Percentiles rank a stretch among this genome's conserved stretches.
phyloP scores from a whole-genome alignment of 2,329 filamentous ascomycete genomes.

The Lachnellula subtilissima region DNA sequence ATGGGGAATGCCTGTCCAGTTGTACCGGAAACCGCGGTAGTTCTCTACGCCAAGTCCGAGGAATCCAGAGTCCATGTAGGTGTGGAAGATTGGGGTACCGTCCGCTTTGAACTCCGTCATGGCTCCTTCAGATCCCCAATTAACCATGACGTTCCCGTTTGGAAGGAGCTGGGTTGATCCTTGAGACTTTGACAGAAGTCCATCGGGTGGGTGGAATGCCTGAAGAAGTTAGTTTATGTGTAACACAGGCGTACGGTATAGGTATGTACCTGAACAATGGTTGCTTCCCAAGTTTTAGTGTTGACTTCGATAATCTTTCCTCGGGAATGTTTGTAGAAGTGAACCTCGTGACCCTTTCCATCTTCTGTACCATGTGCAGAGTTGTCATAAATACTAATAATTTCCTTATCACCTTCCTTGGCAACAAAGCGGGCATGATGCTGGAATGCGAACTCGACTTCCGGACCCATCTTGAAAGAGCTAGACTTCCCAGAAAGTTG shows the following conservation, averaged over 20 bases:
- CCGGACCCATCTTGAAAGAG: slow-evolving; percentile 37
- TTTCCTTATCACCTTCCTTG: slow-evolving; percentile 9
- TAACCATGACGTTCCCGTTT: slow-evolving; percentile 23
- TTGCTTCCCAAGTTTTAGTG: slow-evolving; percentile 14
- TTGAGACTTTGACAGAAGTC: slow-evolving; percentile 20
- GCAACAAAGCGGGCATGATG: slow-evolving; percentile 42
- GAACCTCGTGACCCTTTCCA: slow-evolving; percentile 10
- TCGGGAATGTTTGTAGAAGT: slow-evolving; percentile 12
- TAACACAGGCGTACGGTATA: no score
- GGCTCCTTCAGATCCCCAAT: slow-evolving; percentile 21
- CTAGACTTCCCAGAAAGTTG: slow-evolving; percentile 41
- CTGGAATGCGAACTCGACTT: slow-evolving; percentile 46
- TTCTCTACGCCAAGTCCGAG: slow-evolving; percentile 31
- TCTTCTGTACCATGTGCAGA: slow-evolving; percentile 12
- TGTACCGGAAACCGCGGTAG: slow-evolving; percentile 36
- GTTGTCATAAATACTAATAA: slow-evolving; percentile 26
- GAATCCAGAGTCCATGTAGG: slow-evolving; percentile 34
- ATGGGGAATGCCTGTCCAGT: slow-evolving; percentile 36
- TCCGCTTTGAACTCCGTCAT: slow-evolving; percentile 26
- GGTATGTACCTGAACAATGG: slow-evolving; percentile 2
- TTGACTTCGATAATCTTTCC: slow-evolving; percentile 24
- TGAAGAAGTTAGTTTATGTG: not conserved
- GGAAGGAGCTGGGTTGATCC: slow-evolving; percentile 22
- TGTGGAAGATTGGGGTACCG: slow-evolving; percentile 35
- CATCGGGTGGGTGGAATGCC: slow-evolving; percentile 17